A percentile compares a stretch with the other conserved stretches of the same genome.
Conservation (phyloP, 2,329 filamentous ascomycete species). For the Aspergillus ustus region DNA sequence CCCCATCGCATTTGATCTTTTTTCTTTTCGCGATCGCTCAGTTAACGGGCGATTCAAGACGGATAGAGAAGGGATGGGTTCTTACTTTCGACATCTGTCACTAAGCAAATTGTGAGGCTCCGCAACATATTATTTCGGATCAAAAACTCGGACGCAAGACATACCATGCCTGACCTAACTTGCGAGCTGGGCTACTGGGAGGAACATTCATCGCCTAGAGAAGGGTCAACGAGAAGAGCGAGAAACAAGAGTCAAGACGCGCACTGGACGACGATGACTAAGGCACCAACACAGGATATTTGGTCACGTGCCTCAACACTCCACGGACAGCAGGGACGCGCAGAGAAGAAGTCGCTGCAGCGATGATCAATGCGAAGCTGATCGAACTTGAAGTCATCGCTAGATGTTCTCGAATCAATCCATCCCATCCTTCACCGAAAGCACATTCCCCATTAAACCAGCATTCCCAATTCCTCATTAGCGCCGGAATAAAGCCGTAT, state of each 20-base stretch:
- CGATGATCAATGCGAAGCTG: not conserved
- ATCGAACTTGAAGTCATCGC: not conserved
- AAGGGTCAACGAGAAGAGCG: not conserved
- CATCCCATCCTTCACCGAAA: too few species aligned
- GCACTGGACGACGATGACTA: too few species aligned
- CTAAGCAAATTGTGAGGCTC: not conserved
- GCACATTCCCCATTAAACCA: not conserved
- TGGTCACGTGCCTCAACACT: not conserved
- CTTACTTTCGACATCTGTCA: not conserved
- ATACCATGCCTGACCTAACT: not conserved
- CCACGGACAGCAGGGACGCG: too few species aligned
- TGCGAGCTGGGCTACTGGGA: not conserved
- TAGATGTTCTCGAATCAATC: not conserved
- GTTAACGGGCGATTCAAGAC: not conserved
- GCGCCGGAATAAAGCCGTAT: not conserved
- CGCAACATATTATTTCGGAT: too few species aligned
- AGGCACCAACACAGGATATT: not conserved
- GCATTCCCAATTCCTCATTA: not conserved
- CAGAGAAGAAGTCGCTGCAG: not conserved
- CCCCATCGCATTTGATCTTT: not conserved
- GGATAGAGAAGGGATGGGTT: too few species aligned
- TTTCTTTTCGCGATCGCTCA: not conserved
- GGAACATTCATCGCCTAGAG: not conserved
- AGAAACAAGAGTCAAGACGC: not conserved
- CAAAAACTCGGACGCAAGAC: too few species aligned